Base-by-base conservation (phyloP, 129 eudicot genomes). In the Arctium lappa region DNA sequence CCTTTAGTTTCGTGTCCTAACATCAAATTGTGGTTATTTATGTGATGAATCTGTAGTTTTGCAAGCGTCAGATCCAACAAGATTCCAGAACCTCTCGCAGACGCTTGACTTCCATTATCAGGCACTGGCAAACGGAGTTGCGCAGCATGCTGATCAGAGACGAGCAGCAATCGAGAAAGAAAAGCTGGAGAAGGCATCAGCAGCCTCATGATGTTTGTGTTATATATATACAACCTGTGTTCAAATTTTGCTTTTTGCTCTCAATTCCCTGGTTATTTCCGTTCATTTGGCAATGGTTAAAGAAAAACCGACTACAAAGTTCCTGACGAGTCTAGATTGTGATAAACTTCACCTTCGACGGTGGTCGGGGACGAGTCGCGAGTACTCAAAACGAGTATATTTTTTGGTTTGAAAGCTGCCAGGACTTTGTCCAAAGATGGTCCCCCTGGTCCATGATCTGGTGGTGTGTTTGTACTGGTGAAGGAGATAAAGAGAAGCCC, bases 131-230 rank as follows among this genome's bases (percentile, higher is more conserved):
- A 91, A 92, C 79, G 97, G 94, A 44, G 90, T 94, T 86, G 97
- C 97, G 73, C 91, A 85, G 88, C 98, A 94, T 85, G 98, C 98
- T 87, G 97, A 89, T 40, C 94, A 83, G 70, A 92, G 98, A 85
- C 82, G 92, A 87, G 89, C 78, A 16, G 97, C 83, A 29, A 91
- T 92, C 22, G 97, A 92, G 91, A 94, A 94, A 81, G 93, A 91
- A 84, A 94, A 91, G 84, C 34, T 88, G 81, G 94, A 88, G 69
- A 94, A 94, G 72, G 91, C 90, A 18, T 63, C 86, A 4, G 82
- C 88, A 78, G 84, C 91, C 53, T 86, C 91, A 37, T 91, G 87
- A 90, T 87, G 40, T 78, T 5, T 22, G n/a, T 50, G 8, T n/a
- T 68, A 66, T 27, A 68, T 62, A 60, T n/a, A 46, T 16, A n/a